Percentiles rank a stretch among this genome's conserved stretches.
phyloP scores from a whole-genome alignment of 192 early-diverging fungal genomes.

The Podila epigama region DNA sequence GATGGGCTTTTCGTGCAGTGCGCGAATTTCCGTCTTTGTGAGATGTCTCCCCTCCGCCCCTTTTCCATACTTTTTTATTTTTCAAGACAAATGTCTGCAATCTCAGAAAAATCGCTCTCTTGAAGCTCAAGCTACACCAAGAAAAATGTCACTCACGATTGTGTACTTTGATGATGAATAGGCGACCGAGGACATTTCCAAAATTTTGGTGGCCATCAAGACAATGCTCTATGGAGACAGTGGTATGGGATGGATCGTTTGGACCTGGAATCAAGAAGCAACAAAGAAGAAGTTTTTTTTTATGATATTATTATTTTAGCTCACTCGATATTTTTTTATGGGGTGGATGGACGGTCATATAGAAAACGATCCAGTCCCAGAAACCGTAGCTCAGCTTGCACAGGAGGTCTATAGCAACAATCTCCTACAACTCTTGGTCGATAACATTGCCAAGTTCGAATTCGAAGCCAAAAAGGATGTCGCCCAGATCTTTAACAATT shows the following conservation, averaged over 20 bases:
- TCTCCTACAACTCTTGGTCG: slow-evolving; percentile 84
- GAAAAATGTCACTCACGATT: slow-evolving; percentile 12
- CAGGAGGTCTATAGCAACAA: slow-evolving; percentile 96
- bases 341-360: too few relatives aligned
- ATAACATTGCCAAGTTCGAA: slow-evolving; percentile 92
- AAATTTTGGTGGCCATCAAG: slow-evolving; percentile 92
- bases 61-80: too few relatives aligned
- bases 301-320: too few relatives aligned
- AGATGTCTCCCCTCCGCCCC: too few relatives aligned
- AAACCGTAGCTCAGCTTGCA: slow-evolving; percentile 91
- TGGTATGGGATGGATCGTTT: slow-evolving; percentile 68
- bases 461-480: slow-evolving; percentile 99
- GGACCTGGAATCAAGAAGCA: too few relatives aligned
- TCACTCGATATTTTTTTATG: too few relatives aligned
- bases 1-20: too few relatives aligned
- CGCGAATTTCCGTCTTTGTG: too few relatives aligned
- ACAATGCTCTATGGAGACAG: slow-evolving; percentile 95
- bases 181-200: slow-evolving; percentile 97
- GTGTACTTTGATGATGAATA: slow-evolving; percentile 51
- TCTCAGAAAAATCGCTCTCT: too few relatives aligned
- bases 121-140: too few relatives aligned
- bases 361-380: slow-evolving; percentile 87
- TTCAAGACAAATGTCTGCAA: too few relatives aligned
- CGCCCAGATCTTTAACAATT: slow-evolving; percentile 96
- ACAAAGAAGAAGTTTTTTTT: too few relatives aligned